Conservation (phyloP, 176 grass and related monocot genomes). For the Aegilops bicornis region DNA sequence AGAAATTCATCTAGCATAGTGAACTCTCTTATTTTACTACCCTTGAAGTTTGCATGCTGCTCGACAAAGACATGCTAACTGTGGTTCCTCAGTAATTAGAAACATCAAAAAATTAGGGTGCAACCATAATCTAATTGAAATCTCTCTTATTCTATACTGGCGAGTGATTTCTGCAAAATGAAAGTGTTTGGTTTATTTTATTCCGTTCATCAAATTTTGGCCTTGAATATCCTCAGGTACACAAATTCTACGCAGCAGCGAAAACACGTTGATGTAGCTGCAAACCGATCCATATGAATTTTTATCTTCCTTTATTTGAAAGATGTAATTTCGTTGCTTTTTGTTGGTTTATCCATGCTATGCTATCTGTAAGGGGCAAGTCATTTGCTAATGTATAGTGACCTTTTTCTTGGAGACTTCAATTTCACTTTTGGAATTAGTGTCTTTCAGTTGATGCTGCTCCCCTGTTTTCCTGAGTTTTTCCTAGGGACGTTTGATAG, state of each 20-base stretch:
- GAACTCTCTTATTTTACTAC: not conserved
- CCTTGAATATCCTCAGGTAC: not conserved
- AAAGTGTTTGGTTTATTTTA: not conserved
- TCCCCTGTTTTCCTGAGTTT: not conserved
- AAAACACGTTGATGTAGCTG: not conserved
- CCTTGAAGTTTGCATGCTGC: not conserved
- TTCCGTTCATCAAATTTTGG: not conserved
- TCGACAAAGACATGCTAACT: not conserved
- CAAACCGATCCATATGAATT: not conserved
- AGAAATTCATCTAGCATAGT: not conserved
- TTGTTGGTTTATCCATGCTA: conserved; percentile 13
- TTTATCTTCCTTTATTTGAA: not conserved
- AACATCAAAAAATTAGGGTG: not conserved
- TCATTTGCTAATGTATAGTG: not conserved
- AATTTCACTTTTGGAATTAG: not conserved
- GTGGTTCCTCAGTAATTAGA: conserved; percentile 1
- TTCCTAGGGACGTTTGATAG: conserved; percentile 15
- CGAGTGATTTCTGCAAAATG: conserved; percentile 9
- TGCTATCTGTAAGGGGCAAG: not conserved
- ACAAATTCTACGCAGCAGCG: not conserved
- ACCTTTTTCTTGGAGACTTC: not conserved
- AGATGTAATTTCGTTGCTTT: not conserved
- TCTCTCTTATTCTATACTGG: not conserved
- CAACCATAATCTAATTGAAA: not conserved
- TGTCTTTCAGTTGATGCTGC: not conserved